Base-by-base conservation (phyloP, 2,329 filamentous ascomycete genomes). In the Pyrenophora seminiperda region DNA sequence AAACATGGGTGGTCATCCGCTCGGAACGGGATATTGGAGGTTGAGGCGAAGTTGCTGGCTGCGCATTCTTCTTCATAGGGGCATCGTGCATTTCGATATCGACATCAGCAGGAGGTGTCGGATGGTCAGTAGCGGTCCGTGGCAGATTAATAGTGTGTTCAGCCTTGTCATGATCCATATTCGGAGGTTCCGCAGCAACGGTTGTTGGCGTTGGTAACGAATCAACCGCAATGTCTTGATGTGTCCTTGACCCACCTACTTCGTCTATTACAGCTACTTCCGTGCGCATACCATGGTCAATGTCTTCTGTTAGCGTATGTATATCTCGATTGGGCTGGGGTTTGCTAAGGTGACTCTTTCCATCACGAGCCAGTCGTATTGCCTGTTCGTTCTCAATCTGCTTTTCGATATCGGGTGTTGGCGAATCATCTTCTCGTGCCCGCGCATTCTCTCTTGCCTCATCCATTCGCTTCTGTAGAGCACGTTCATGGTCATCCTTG, bases 1-100 rank as follows among this genome's bases (percentile, higher is more conserved):
- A 84, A 17, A 89, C 84, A 59, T 87, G 76, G 1, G 86, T 90
- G 9, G 85, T 87, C 75, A 87, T 87, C 22, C 85, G 80, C 59
- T 81, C 80, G 4, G 73, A 63, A 14, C 41, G 55, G 15, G 61
- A 30, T 24, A 58, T 43, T 24, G 34, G 49, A 49, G 41, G 41
- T 45, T 56, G 73, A 67, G 20, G 76, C 14, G 52, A 51, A n/a
- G 45, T 27, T 15, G 36, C 32, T 10, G 41, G 24, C 36, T 46
- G 46, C 33, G 54, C 31, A 13, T 57, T 44, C n/a, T 57, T 44
- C n/a, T 50, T 10, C 14, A 42, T 30, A 17, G 62, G 59, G 20
- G 56, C 61, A 34, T 72, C 66, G 19, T 58, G 56, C 69, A 72
- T 73, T 18, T 71, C 66, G 19, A 68, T 50, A 49, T 73, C 70